A percentile compares a stretch with the other conserved stretches of the same genome.
phyloP scores from a whole-genome alignment of 106 monocot species.

The Dendrobium catenatum region DNA sequence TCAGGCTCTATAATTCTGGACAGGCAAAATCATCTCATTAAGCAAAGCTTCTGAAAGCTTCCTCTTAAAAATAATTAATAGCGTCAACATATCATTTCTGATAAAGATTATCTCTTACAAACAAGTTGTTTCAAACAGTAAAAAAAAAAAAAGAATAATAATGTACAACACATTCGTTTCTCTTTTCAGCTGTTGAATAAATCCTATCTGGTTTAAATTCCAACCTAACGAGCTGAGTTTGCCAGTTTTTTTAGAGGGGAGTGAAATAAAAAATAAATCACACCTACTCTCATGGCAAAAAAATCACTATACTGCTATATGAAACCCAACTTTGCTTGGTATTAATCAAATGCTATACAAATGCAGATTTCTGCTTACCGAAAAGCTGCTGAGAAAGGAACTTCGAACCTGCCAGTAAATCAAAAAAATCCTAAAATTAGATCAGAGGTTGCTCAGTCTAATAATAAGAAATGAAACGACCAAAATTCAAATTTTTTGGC shows the following conservation, averaged over 20 bases:
- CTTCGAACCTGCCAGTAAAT: too few species aligned
- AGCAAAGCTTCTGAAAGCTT: too few species aligned
- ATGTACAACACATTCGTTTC: neutral
- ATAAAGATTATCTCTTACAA: too few species aligned
- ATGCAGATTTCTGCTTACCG: neutral
- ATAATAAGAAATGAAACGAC: neutral
- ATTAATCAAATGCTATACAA: constrained; percentile 4
- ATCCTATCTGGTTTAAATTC: too few species aligned
- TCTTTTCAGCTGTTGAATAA: neutral
- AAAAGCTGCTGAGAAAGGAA: neutral
- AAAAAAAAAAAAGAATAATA: neutral
- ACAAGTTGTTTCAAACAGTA: too few species aligned
- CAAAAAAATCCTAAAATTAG: neutral
- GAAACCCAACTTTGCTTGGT: neutral
- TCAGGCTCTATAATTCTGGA: too few species aligned
- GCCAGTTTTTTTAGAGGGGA: neutral
- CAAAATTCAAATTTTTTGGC: too few species aligned
- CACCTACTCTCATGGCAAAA: neutral
- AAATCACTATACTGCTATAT: constrained; percentile 1
- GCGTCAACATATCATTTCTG: too few species aligned
- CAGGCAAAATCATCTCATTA: too few species aligned
- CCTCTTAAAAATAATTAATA: too few species aligned
- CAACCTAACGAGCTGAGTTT: neutral
- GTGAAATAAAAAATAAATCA: constrained; percentile 9
- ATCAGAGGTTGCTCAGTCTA: neutral